Conservation (phyloP, 345 rosid species). For the Citrus sp. region DNA sequence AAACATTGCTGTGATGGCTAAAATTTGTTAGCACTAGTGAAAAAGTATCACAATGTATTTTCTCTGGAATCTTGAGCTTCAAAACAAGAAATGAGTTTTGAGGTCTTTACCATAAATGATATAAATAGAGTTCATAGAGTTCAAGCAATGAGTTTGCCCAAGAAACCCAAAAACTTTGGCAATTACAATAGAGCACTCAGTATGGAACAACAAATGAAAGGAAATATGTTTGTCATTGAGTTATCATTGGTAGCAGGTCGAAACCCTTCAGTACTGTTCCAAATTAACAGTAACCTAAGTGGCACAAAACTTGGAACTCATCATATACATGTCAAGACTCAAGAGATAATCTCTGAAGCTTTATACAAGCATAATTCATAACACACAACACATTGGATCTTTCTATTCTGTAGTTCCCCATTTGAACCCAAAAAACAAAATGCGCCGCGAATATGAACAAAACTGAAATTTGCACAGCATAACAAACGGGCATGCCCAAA, state of each 20-base stretch:
- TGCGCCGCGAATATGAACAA: not conserved
- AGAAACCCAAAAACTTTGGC: not conserved
- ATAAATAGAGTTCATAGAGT: no score
- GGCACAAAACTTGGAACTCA: not conserved
- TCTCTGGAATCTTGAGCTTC: not conserved
- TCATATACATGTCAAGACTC: not conserved
- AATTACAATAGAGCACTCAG: no score
- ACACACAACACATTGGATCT: not conserved
- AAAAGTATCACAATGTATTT: not conserved
- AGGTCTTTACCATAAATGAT: not conserved
- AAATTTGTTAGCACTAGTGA: not conserved
- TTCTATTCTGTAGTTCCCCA: not conserved
- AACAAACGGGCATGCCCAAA: no score
- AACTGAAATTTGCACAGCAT: not conserved
- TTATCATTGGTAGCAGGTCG: not conserved
- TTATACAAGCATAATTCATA: not conserved
- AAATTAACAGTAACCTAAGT: not conserved
- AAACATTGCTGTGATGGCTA: not conserved
- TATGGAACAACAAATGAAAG: not conserved
- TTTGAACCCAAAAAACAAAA: not conserved
- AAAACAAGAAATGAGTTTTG: not conserved
- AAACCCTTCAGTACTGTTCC: not conserved
- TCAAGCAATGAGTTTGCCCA: not conserved
- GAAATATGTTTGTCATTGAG: not conserved
- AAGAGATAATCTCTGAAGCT: not conserved